phyloP scores from a whole-genome alignment of 208 protist species.

The Crithidia expoeki region DNA sequence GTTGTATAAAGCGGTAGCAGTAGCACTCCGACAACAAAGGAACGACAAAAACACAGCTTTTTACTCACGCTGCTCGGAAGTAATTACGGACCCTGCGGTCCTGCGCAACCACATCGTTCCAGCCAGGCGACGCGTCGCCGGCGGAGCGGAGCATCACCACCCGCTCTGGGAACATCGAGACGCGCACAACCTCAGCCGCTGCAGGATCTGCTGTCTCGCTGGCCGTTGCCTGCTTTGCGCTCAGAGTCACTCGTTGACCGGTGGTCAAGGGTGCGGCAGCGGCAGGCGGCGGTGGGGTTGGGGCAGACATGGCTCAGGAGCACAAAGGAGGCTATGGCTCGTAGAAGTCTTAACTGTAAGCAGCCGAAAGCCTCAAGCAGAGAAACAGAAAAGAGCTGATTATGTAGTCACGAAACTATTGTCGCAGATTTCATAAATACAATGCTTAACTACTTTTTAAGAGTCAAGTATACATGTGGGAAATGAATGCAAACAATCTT shows the following conservation, averaged over 20 bases:
- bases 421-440: too few species aligned
- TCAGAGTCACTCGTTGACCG: slow-evolving; percentile 46
- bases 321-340: not conserved
- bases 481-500: too few species aligned
- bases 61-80: not conserved
- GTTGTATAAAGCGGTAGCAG: too few species aligned
- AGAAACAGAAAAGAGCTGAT: too few species aligned
- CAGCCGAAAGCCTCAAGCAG: too few species aligned
- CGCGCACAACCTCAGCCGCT: slow-evolving; percentile 33
- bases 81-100: not conserved
- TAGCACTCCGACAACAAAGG: too few species aligned
- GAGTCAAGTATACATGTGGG: too few species aligned
- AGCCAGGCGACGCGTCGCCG: slow-evolving; percentile 30
- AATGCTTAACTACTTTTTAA: too few species aligned
- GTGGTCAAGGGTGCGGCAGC: not conserved
- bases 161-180: slow-evolving; percentile 33
- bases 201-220: slow-evolving; percentile 19
- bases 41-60: not conserved
- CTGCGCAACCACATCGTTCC: slow-evolving; percentile 39
- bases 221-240: slow-evolving; percentile 30
- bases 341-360: too few species aligned
- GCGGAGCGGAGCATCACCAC: slow-evolving; percentile 27
- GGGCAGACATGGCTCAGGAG: not conserved
- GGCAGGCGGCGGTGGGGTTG: not conserved
- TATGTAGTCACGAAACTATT: too few species aligned